Conservation (phyloP, 1,139 yeast genomes). For the Saccharomyces pastorianus region DNA sequence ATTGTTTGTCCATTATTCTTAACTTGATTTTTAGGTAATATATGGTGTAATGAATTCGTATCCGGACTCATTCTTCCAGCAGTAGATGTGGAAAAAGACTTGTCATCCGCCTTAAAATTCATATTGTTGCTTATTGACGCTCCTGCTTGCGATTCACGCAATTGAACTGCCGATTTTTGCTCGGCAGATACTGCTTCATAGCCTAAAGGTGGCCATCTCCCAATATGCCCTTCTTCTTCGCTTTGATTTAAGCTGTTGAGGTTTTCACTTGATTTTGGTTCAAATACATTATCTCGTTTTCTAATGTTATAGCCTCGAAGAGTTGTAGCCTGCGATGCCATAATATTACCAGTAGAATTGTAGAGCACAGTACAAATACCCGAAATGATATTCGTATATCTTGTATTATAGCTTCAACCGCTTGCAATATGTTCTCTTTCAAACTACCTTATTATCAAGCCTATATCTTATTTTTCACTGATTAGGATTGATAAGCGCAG, state of each 20-base stretch:
- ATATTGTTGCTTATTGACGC: background rate
- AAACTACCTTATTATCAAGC: background rate
- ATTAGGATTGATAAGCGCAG: constrained; percentile 1
- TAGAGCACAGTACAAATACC: background rate
- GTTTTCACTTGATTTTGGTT: background rate
- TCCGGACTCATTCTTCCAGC: background rate
- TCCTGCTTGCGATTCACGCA: background rate
- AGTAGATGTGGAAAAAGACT: background rate
- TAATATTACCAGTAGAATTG: background rate
- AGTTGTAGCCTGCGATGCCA: background rate
- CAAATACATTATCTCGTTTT: background rate
- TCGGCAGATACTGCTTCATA: background rate
- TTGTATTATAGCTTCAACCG: background rate
- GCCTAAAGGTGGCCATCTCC: background rate
- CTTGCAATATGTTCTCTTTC: background rate
- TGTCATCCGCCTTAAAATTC: background rate
- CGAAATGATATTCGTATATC: background rate
- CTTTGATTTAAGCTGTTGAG: background rate
- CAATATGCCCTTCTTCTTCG: background rate
- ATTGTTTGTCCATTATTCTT: background rate
- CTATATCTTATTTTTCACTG: background rate
- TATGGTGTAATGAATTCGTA: background rate
- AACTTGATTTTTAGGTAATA: background rate
- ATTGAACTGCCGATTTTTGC: background rate
- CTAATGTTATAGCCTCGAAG: background rate